Conservation (phyloP, 371 early-diverging fungal species). For the Apophysomyces ossiformis region DNA sequence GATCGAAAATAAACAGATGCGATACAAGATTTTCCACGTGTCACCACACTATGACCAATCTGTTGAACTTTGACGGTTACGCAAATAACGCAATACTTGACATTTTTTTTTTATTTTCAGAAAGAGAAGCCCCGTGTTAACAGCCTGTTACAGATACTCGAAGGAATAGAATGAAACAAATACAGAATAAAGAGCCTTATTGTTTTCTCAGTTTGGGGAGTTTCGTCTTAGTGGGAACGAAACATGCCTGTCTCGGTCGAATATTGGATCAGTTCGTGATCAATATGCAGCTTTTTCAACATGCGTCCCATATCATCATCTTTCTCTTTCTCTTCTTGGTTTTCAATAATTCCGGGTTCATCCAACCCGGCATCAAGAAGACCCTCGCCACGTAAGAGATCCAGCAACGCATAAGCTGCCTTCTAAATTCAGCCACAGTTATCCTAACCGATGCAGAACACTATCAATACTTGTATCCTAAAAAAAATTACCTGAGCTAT, state of each 20-base stretch:
- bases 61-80: neutral
- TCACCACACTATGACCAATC: neutral
- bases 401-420: neutral
- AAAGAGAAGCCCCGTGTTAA: neutral
- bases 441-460: too few relatives aligned
- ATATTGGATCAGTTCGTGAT: constrained; percentile 22
- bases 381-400: neutral
- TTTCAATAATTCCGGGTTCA: neutral
- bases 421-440: neutral
- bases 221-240: neutral
- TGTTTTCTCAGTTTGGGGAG: neutral
- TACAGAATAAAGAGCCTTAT: too few relatives aligned
- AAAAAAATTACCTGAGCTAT: constrained; percentile 21
- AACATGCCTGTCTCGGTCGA: constrained; percentile 8
- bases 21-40: neutral
- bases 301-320: constrained; percentile 15
- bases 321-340: constrained; percentile 13
- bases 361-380: too few relatives aligned
- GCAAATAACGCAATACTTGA: constrained; percentile 6
- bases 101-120: neutral
- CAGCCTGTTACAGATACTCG: neutral
- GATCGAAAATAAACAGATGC: too few relatives aligned
- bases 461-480: too few relatives aligned
- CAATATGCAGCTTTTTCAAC: constrained; percentile 13
- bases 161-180: too few relatives aligned